Base-by-base conservation (phyloP, 371 early-diverging fungal species). In the Conidiobolus coronatus region DNA sequence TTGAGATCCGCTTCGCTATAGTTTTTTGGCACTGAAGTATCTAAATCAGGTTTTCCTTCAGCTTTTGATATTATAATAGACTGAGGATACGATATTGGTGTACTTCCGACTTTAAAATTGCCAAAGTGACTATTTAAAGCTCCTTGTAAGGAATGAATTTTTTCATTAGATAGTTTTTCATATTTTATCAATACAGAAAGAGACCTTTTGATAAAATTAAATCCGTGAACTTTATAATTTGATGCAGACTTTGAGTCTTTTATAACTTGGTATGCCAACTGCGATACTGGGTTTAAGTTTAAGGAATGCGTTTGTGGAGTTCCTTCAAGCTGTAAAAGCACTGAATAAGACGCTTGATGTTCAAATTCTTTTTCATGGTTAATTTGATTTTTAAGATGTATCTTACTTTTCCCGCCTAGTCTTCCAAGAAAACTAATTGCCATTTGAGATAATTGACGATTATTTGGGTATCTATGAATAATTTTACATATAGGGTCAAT, bases 361-460 rank as follows among this genome's bases (percentile, higher is more conserved):
- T 29, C 29, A 29, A 29, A 29, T 29, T 5, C 29, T 29, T 29
- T 29, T 9, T 29, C 29, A 29, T 9, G 3, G 29, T 29, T 29
- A 3, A 29, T 9, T 3, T 81, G 70, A 29, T 75, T 74, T 50
- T 74, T 74, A 22, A 90, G 63, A 61, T 80, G 66, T 23, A 79
- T 62, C 18, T 86, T 68, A 57, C 87, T 90, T 23, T 86, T 64
- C 0, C 94, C 95, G 8, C 97, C 98, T 14, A 98, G 71, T 57
- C 95, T 96, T 15, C 98, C 98, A 4, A 98, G 65, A 42, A 98
- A 92, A 2, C 94, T 70, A 61, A 89, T 75, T 2, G 96, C 86
- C 0, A 81, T 70, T 54, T 83, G 79, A 33, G 85, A 78, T 53
- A 88, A 86, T 8, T 66, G 63, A 29, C 73, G 77, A 43, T 81